Evolutionary conservation across 805 yeast species (phyloP).

Genomic region (Metschnikowia santaceciliae): DNA sequence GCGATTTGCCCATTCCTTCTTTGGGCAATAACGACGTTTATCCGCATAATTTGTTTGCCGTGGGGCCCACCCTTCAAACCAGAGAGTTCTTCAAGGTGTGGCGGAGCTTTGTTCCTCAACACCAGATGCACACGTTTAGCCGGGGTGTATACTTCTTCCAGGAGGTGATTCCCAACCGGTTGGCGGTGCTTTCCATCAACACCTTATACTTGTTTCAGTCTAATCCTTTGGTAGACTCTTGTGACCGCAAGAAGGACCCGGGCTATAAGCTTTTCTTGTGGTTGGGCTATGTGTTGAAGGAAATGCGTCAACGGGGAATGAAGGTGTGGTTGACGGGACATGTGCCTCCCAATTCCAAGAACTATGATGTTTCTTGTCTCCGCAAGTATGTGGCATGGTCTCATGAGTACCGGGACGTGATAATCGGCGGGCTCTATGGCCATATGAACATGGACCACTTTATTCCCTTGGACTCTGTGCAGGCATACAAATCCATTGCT

Average conservation of each 20-base stretch:
- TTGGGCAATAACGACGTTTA: conserved; percentile 86
- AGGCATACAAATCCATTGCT: conserved; percentile 55
- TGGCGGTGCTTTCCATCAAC: conserved; percentile 77
- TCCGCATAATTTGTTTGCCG: conserved; percentile 80
- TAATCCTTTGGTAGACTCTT: conserved; percentile 79
- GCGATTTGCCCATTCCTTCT: conserved; percentile 56
- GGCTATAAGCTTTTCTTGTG: conserved; percentile 75
- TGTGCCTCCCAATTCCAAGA: conserved; percentile 82
- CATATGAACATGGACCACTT: conserved; percentile 91
- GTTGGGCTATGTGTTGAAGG: conserved; percentile 72
- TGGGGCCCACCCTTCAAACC: conserved; percentile 88
- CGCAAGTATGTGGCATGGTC: conserved; percentile 77
- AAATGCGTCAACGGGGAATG: conserved; percentile 66
- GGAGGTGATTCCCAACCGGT: conserved; percentile 74
- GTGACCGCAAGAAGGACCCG: conserved; percentile 69
- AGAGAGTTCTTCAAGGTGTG: conserved; percentile 72
- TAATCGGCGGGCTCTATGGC: conserved; percentile 80
- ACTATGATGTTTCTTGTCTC: conserved; percentile 68
- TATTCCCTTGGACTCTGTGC: conserved; percentile 66
- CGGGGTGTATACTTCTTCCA: conserved; percentile 70
- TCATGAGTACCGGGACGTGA: conserved; percentile 77
- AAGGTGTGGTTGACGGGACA: conserved; percentile 88
- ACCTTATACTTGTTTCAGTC: conserved; percentile 71
- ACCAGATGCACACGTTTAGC: conserved; percentile 70
- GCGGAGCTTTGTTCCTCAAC: conserved; percentile 69